Base-by-base conservation (phyloP, 352 stramenopile genomes). In the Proteromonas lacertae region DNA sequence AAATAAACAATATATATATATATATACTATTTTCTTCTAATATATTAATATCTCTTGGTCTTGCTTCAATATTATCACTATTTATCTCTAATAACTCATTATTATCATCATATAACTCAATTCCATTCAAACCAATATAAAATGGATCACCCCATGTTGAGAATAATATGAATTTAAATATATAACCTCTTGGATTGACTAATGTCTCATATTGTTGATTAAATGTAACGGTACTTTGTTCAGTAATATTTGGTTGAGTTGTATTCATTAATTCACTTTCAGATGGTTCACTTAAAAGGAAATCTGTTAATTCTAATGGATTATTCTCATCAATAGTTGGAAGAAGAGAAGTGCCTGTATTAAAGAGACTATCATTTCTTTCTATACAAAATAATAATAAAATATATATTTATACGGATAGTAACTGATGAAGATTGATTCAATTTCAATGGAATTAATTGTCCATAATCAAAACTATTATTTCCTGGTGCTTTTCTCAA, bases 71-170 rank as follows among this genome's bases (percentile, higher is more conserved):
- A 10, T 29, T 2, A 19, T 25, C 19, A 3, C 3, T 4, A n/a
- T 5, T 34, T 25, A 81, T 59, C 2, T 31, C 19, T 5, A 84
- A 35, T 0, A 57, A 36, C 17, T 56, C 40, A 10, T 66, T 66
- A 5, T 26, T 36, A 0, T 74, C 44, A 37, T 84, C 53, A 24
- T 78, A 78, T 8, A 81, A 32, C 32, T 86, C 67, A 6, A 86
- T 56, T 0, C 70, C 69, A 29, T 76, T 78, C 0, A 86, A 45
- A 2, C 70, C 70, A 1, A 86, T 64, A 33, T 83, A 84, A 44
- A 71, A 62, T 2, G 55, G 54, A 36, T 86, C 70, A 0, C 8
- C 67, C 62, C 60, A 40, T 16, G 12, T 31, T 16, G 12, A 18
- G 22, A 14, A 43, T 4, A 24, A 40, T 18, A 18, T 3, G 19